Conservation (phyloP, 345 rosid genomes). For the Rhodomyrtus tomentosa region DNA sequence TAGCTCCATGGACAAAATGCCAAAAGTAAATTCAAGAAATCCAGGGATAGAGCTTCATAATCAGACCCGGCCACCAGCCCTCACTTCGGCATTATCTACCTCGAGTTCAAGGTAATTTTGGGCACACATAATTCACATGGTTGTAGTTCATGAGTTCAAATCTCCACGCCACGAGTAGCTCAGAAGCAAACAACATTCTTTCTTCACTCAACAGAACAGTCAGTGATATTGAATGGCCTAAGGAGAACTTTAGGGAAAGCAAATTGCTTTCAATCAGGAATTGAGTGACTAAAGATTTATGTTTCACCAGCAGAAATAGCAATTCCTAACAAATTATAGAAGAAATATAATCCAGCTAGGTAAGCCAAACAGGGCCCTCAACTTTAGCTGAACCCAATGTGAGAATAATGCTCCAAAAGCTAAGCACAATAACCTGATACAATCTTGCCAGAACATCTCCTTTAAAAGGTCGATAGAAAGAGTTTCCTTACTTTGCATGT, state of each 20-base stretch:
- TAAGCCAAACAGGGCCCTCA: not conserved
- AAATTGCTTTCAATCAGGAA: not conserved
- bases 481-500: conserved; percentile 65
- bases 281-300: not conserved
- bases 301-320: not conserved
- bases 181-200: not conserved
- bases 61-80: not conserved
- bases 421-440: not conserved
- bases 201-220: not conserved
- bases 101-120: not conserved
- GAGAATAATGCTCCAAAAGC: not conserved
- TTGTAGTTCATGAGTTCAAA: not conserved
- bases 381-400: not conserved
- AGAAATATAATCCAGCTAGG: not conserved
- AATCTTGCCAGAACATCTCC: not conserved
- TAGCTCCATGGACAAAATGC: not conserved
- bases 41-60: not conserved
- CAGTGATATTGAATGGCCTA: not conserved
- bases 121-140: not conserved
- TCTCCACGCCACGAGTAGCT: not conserved
- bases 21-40: not conserved
- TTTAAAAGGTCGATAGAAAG: not conserved
- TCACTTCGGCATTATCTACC: not conserved
- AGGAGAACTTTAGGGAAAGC: not conserved
- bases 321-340: not conserved